A percentile compares a stretch with the other conserved stretches of the same genome.
Conservation (phyloP, 371 early-diverging fungal genomes). For the Parasitella parasitica region DNA sequence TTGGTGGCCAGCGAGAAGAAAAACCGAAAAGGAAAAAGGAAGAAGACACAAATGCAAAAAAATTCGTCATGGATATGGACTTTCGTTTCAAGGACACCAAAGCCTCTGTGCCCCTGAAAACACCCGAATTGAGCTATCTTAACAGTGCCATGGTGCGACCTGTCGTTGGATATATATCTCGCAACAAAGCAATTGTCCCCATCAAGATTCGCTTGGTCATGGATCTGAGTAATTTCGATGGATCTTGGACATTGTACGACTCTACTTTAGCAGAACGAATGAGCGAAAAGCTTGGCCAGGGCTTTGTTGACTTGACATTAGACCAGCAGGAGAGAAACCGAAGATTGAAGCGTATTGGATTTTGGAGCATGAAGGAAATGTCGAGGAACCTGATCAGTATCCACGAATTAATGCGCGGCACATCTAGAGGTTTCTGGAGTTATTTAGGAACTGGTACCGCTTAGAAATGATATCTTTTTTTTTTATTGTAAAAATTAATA, state of each 20-base stretch:
- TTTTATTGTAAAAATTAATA: not conserved
- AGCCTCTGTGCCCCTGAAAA: constrained; percentile 82
- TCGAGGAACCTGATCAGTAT: constrained; percentile 69
- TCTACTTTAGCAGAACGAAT: constrained; percentile 78
- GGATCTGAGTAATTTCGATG: constrained; percentile 87
- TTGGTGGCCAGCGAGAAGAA: constrained; percentile 33
- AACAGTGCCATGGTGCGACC: constrained; percentile 88
- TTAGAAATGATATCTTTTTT: not conserved
- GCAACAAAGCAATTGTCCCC: constrained; percentile 83
- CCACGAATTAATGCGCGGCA: constrained; percentile 83
- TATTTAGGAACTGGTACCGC: constrained; percentile 48
- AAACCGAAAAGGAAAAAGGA: not conserved
- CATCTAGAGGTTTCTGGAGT: constrained; percentile 73
- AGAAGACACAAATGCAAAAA: constrained; percentile 10
- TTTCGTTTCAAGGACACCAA: constrained; percentile 88
- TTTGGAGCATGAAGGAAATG: constrained; percentile 84
- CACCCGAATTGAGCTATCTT: constrained; percentile 73
- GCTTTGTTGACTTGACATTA: constrained; percentile 72
- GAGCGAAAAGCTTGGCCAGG: constrained; percentile 80
- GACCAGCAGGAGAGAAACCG: constrained; percentile 85
- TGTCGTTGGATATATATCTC: constrained; percentile 93
- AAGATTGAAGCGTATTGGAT: constrained; percentile 84
- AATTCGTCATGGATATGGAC: constrained; percentile 68
- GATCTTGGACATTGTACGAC: constrained; percentile 90
- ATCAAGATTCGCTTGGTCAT: constrained; percentile 78